Evolutionary conservation across 2,329 filamentous ascomycete genomes (phyloP).

Genomic region (Berkeleyomyces rouxiae): DNA sequence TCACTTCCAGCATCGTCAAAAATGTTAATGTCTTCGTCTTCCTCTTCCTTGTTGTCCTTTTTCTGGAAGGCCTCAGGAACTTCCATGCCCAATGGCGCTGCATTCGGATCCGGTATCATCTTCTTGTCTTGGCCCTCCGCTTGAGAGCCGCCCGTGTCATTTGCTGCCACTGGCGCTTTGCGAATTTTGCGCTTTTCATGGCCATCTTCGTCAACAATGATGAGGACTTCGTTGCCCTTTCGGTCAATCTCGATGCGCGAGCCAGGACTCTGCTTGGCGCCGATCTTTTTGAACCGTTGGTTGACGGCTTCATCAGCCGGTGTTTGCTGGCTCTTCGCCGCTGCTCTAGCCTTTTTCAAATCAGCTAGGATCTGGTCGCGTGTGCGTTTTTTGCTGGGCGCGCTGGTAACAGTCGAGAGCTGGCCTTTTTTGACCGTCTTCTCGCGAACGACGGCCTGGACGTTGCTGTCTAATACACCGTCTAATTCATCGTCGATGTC

Average conservation of each 20-base stretch:
- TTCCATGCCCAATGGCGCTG: constrained; percentile 46
- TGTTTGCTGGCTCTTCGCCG: constrained; percentile 31
- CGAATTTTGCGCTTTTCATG: constrained; percentile 49
- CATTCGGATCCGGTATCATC: constrained; percentile 35
- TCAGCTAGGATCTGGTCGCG: constrained; percentile 52
- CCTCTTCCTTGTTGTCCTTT: constrained; percentile 28
- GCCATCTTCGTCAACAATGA: constrained; percentile 49
- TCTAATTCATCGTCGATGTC: constrained; percentile 50
- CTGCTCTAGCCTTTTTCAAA: constrained; percentile 44
- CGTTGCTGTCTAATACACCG: constrained; percentile 35
- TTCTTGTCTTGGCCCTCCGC: constrained; percentile 14
- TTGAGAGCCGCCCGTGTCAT: neutral
- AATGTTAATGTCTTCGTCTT: constrained; percentile 44
- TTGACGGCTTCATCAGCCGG: constrained; percentile 36
- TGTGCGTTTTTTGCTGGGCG: constrained; percentile 43
- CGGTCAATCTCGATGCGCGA: constrained; percentile 44
- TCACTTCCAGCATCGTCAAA: constrained; percentile 50
- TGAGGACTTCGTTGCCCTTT: constrained; percentile 45
- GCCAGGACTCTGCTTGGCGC: constrained; percentile 34
- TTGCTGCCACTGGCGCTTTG: neutral
- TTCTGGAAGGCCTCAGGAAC: constrained; percentile 42
- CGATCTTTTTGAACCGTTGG: constrained; percentile 48
- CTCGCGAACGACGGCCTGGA: constrained; percentile 36
- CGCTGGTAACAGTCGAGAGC: constrained; percentile 34
- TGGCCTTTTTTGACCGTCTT: constrained; percentile 39